Base-by-base conservation (phyloP, 2,329 filamentous ascomycete genomes). In the Sporothrix globosa region DNA sequence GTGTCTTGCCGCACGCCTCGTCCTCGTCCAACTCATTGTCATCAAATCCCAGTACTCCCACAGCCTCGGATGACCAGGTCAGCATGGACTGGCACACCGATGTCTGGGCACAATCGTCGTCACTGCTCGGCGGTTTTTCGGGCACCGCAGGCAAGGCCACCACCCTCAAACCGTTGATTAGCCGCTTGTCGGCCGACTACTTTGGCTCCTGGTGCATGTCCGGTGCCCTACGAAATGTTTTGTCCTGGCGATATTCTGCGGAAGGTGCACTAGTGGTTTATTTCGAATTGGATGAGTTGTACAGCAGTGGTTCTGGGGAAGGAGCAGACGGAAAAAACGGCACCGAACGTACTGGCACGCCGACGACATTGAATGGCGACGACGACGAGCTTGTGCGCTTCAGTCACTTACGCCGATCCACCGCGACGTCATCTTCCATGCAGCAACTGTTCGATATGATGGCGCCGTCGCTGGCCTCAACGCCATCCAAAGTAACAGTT, bases 41-140 rank as follows among this genome's bases (percentile, higher is more conserved):
- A 3, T 50, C 41, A 11, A 46, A 11, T 3, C 60, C 60, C 2
- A 14, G 60, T 7, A 65, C 60, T 1, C 58, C 58, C n/a, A 44
- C 58, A 44, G 44, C 13, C 21, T 30, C 54, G 2, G 44, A 21
- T 13, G 56, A 54, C 34, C 46, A 61, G 4, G 2, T 58, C 6
- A 34, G 56, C 21, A 60, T 72, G 41, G 69, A 67, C 13, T 73
- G 72, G 72, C 69, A 71, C 17, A 54, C 58, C n/a, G 70, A 72
- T n/a, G 17, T 69, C 1, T 67, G 4, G 50, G 14, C 54, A 19
- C 24, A 9, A 2, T 53, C 52, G 5, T 24, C 14, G 4, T 9
- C 63, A 3, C 19, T 39, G 7, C 41, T 41, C 0, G 14, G 19
- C 1, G 17, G 13, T 1, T 52, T 65, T 10, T 39, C 54, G 17